Evolutionary conservation across 1,284 basidiomycete genomes (phyloP).

Genomic region (Ganoderma sp.): DNA sequence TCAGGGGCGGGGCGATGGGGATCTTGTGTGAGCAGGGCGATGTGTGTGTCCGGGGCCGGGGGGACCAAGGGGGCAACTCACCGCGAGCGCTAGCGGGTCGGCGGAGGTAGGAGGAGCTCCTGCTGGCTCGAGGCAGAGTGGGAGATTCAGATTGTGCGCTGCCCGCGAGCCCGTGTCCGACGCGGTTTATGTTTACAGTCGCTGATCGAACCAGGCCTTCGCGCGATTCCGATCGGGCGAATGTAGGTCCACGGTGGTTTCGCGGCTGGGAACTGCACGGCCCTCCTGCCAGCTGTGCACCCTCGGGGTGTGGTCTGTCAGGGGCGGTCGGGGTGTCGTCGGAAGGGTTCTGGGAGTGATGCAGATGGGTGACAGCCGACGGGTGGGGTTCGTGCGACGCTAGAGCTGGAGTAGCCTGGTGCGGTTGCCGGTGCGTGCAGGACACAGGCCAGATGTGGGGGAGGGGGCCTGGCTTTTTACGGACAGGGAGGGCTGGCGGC

Average conservation of each 20-base stretch:
- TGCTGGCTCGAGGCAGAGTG: slow-evolving; percentile 31
- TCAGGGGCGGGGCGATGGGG: slow-evolving; percentile 14
- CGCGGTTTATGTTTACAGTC: slow-evolving; percentile 28
- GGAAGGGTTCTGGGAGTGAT: background rate
- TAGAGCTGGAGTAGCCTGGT: slow-evolving; percentile 5
- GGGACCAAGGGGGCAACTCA: slow-evolving; percentile 34
- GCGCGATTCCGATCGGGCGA: slow-evolving; percentile 32
- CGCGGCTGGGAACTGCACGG: background rate
- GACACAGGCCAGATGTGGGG: slow-evolving; percentile 8
- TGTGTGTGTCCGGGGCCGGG: background rate
- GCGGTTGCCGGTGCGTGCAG: background rate
- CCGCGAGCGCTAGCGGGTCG: slow-evolving; percentile 51
- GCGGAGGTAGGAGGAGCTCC: slow-evolving; percentile 37
- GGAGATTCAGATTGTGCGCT: slow-evolving; percentile 30
- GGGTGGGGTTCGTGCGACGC: background rate
- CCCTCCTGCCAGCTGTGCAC: background rate
- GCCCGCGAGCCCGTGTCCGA: slow-evolving; percentile 17
- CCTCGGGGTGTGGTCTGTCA: background rate
- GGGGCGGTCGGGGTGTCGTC: background rate
- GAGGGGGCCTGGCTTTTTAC: slow-evolving; percentile 23
- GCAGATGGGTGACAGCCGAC: background rate
- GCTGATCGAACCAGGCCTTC: slow-evolving; percentile 23
- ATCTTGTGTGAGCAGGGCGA: slow-evolving; percentile 14
- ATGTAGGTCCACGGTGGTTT: slow-evolving; percentile 32
- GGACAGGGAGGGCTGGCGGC: slow-evolving; percentile 9